Evolutionary conservation across 805 yeast species (phyloP).

Genomic region (Tetrapisispora namnaoensis): DNA sequence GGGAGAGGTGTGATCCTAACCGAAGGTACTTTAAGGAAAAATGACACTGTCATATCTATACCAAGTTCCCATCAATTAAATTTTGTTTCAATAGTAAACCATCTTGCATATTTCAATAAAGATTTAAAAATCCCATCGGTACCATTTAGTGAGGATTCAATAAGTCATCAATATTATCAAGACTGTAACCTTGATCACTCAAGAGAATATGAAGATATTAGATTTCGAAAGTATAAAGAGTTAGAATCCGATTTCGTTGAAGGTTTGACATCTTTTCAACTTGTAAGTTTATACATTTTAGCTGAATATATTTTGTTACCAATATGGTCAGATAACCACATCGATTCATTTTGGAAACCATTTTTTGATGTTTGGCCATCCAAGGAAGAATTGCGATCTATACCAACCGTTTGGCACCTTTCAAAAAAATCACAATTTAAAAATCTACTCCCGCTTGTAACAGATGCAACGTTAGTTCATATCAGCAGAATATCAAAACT

Average conservation of each 20-base stretch:
- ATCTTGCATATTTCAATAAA: constrained; percentile 31
- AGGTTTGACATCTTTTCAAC: constrained; percentile 48
- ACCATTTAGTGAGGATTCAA: neutral
- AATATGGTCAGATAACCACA: constrained; percentile 10
- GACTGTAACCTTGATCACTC: neutral
- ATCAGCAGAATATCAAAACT: constrained; percentile 34
- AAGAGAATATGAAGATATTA: neutral
- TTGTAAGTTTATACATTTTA: constrained; percentile 38
- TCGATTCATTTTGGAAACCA: constrained; percentile 53
- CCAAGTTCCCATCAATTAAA: constrained; percentile 53
- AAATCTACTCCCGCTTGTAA: constrained; percentile 32
- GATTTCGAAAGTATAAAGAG: constrained; percentile 3
- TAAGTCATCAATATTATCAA: neutral
- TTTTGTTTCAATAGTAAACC: constrained; percentile 40
- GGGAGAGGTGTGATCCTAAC: constrained; percentile 59
- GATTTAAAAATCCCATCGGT: constrained; percentile 11
- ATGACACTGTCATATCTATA: constrained; percentile 43
- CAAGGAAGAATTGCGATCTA: constrained; percentile 38
- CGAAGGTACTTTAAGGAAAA: constrained; percentile 25
- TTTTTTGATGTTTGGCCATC: constrained; percentile 59
- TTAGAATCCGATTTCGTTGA: constrained; percentile 31
- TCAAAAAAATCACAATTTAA: constrained; percentile 21
- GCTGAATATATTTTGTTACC: constrained; percentile 25
- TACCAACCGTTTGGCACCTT: constrained; percentile 58
- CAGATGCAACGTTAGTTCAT: constrained; percentile 35